Base-by-base conservation (phyloP, 805 yeast genomes). In the Monosporozyma aquatica region DNA sequence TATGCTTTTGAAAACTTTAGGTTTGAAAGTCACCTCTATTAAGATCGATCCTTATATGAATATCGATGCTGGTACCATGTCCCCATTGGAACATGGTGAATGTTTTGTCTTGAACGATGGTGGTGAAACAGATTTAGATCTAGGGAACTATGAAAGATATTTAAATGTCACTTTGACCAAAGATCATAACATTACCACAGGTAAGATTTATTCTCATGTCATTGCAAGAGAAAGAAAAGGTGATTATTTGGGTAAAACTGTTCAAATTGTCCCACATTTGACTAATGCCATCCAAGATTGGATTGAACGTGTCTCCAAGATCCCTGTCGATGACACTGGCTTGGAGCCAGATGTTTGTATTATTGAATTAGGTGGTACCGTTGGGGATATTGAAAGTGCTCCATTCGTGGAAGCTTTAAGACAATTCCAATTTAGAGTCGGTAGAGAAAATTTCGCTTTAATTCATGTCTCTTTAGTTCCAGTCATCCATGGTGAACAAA, bases 61-160 rank as follows among this genome's bases (percentile, higher is more conserved):
- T 69, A 87, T 92, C 54, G 99, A 92, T 70, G 99, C 99, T 30
- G 99, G 99, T 56, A 92, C 99, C 36, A 92, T 92, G 99, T 86
- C 96, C 33, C 99, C 99, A 18, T 72, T 92, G 61, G 99, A 92
- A 67, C 99, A 92, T 62, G 98, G 99, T 55, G 99, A 92, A 67
- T 95, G 95, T 63, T 92, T 92, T 63, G 97, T 92, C 41, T 74
- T 92, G 59, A 85, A 90, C 64, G 99, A 92, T 63, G 99, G 99
- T 65, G 99, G 98, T 56, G 99, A 92, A 69, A 95, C 90, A 37
- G 99, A 92, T 69, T 76, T 92, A 61, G 99, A 92, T 69, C 72
- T 92, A 53, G 99, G 99, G 63, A 92, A 92, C 69, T 92, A 92
- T 66, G 99, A 92, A 71, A 80, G 99, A 61, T 92, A 92, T 69